Evolutionary conservation across 352 stramenopile genomes (phyloP).

Genomic region (Globisporangium spiculum): DNA sequence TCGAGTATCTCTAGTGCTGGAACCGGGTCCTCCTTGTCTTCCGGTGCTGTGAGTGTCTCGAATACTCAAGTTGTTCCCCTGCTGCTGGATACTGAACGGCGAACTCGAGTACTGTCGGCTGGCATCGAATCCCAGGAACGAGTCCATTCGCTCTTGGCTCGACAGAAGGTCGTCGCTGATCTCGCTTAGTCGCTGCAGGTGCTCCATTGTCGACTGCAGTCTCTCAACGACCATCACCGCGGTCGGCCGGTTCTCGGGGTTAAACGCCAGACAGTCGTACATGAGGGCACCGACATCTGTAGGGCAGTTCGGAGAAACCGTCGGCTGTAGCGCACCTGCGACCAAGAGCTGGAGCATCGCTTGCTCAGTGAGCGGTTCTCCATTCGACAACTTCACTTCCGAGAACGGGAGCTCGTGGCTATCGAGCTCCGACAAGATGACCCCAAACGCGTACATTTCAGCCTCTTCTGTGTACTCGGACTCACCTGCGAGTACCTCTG

Average conservation of each 20-base stretch:
- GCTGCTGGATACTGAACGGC: slow-evolving; percentile 7
- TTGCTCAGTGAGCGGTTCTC: slow-evolving; percentile 41
- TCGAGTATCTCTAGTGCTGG: not conserved
- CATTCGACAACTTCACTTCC: slow-evolving; percentile 54
- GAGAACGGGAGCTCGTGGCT: slow-evolving; percentile 67
- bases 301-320: slow-evolving; percentile 47
- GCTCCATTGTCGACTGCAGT: slow-evolving; percentile 45
- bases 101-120: not conserved
- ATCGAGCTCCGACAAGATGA: slow-evolving; percentile 69
- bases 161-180: slow-evolving; percentile 42
- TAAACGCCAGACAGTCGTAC: slow-evolving; percentile 49
- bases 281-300: slow-evolving; percentile 40
- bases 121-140: slow-evolving; percentile 29
- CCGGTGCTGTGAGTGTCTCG: not conserved
- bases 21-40: not conserved
- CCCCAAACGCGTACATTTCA: slow-evolving; percentile 75
- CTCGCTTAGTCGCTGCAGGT: slow-evolving; percentile 47
- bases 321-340: slow-evolving; percentile 48
- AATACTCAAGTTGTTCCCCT: not conserved
- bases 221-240: slow-evolving; percentile 34
- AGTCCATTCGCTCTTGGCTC: slow-evolving; percentile 29
- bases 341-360: slow-evolving; percentile 52
- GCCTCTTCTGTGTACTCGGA: slow-evolving; percentile 34
- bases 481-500: slow-evolving; percentile 59
- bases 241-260: slow-evolving; percentile 41